phyloP scores from a whole-genome alignment of 83 land plant species.

The Diphasiastrum complanatum region DNA sequence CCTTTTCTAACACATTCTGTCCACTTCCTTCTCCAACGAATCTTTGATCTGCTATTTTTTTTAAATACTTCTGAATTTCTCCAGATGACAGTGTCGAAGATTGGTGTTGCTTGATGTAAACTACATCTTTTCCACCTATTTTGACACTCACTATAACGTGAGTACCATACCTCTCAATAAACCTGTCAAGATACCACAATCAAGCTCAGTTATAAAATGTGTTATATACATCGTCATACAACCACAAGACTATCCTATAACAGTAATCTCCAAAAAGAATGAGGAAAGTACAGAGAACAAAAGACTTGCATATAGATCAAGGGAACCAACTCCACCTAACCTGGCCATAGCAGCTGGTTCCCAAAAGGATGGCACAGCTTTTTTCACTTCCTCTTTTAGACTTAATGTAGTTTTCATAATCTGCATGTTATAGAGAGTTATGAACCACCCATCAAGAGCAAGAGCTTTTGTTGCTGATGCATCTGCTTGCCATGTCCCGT shows the following conservation, averaged over 20 bases:
- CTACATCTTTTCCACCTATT: constrained; percentile 62
- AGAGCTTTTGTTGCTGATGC: constrained; percentile 49
- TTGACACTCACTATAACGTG: constrained; percentile 55
- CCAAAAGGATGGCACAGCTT: constrained; percentile 57
- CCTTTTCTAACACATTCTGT: no score
- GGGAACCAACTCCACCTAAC: constrained; percentile 15
- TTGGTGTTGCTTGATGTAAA: constrained; percentile 46
- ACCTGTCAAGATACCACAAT: constrained; percentile 38
- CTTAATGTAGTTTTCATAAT: constrained; percentile 44
- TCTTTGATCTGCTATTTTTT: constrained; percentile 53
- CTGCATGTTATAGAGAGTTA: constrained; percentile 47
- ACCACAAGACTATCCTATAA: no score
- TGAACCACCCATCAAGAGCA: constrained; percentile 68
- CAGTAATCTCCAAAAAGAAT: background rate
- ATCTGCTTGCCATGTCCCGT: constrained; percentile 57
- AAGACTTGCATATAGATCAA: background rate
- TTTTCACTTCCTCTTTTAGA: constrained; percentile 52
- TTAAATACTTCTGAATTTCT: constrained; percentile 53
- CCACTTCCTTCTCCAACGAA: no score
- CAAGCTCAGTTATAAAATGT: no score
- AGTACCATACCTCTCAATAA: constrained; percentile 62
- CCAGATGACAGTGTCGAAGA: constrained; percentile 51
- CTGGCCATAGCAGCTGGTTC: constrained; percentile 42
- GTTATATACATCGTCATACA: no score
- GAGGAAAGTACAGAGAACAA: background rate